These are phyloP conservation scores for Claviceps fusiformis DNA, from an alignment of 2,329 filamentous ascomycete genomes.

Conservation along the genomic window DNA sequence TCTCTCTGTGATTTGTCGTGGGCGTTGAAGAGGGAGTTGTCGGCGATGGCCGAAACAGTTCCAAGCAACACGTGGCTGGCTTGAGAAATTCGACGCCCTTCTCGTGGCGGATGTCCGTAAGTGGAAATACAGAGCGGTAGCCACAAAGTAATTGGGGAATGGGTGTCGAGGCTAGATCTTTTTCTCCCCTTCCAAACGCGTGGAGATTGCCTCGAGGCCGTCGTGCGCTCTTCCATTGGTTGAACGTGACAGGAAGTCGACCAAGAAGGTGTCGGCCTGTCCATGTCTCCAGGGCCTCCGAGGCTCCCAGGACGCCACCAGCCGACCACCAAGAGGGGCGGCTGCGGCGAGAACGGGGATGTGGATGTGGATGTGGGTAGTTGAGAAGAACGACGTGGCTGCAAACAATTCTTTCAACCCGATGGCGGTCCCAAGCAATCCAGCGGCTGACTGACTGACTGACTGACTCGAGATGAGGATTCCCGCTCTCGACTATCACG, in stretches of 20 bases:
- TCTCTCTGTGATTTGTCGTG: not conserved
- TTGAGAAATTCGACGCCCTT: not conserved
- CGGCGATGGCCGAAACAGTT: conserved; percentile 1
- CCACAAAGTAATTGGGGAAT: not conserved
- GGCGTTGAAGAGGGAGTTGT: not conserved
- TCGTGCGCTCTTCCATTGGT: not conserved
- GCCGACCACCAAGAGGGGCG: not conserved
- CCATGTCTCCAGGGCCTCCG: not conserved
- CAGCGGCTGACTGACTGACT: not conserved
- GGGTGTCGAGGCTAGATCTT: not conserved
- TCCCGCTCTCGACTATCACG: not conserved
- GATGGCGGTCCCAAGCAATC: not conserved
- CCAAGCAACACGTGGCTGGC: not conserved
- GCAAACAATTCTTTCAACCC: not conserved
- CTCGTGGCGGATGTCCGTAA: not conserved
- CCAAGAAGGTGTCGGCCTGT: not conserved
- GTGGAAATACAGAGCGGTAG: not conserved
- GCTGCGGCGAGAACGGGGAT: not conserved
- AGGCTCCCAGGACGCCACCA: not conserved
- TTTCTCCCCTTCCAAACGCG: not conserved
- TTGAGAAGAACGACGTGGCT: not conserved
- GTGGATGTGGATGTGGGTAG: too few species aligned
- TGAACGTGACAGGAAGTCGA: not conserved
- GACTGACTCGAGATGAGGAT: not conserved
- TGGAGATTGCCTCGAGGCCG: not conserved